Conservation (phyloP, 2,329 filamentous ascomycete species). For the Ramichloridium luteum region DNA sequence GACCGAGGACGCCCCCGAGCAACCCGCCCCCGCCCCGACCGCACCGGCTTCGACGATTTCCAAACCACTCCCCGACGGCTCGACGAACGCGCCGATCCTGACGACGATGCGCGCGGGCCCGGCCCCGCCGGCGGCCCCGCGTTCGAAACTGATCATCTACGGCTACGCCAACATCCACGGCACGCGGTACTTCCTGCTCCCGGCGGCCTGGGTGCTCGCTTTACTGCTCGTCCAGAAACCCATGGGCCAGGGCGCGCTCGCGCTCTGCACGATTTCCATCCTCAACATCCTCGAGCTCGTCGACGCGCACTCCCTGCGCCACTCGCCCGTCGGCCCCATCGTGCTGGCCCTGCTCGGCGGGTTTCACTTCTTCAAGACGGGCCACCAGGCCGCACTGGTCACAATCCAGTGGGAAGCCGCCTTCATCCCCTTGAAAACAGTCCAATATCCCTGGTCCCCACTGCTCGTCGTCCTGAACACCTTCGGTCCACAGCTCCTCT, state of each 20-base stretch:
- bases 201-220: conserved; percentile 64
- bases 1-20: conserved; percentile 21
- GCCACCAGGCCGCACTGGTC: conserved; percentile 77
- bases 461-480: conserved; percentile 73
- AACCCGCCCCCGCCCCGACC: conserved; percentile 7
- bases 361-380: conserved; percentile 95
- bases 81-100: conserved; percentile 25
- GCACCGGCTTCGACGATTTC: conserved; percentile 15
- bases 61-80: conserved; percentile 18
- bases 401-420: conserved; percentile 94
- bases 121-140: conserved; percentile 15
- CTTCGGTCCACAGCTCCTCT: conserved; percentile 78
- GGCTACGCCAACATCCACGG: conserved; percentile 93
- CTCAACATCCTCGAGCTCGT: conserved; percentile 59
- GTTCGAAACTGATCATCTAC: conserved; percentile 48
- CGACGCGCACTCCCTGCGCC: conserved; percentile 48
- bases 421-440: conserved; percentile 72
- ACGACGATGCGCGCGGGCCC: conserved; percentile 23
- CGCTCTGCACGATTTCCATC: conserved; percentile 75
- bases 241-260: conserved; percentile 79
- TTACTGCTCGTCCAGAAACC: conserved; percentile 80
- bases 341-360: conserved; percentile 79
- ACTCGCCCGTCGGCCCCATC: conserved; percentile 67
- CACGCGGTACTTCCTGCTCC: conserved; percentile 73
- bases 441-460: conserved; percentile 83